Evolutionary conservation across 176 grass and related monocot genomes (phyloP).

Genomic region (Panicum miliaceum): DNA sequence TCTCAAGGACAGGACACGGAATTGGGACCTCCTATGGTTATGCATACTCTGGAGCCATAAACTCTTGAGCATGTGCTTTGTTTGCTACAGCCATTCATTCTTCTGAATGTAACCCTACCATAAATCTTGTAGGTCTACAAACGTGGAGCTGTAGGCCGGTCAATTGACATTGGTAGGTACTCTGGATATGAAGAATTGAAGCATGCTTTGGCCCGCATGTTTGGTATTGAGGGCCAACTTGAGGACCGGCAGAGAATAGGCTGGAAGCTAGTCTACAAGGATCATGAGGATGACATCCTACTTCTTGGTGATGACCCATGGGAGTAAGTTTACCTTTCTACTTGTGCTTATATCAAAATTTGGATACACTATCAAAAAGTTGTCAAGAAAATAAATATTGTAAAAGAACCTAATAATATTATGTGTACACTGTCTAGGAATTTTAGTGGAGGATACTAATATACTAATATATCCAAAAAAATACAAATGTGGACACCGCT

Average conservation of each 20-base stretch:
- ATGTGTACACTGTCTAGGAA: neutral
- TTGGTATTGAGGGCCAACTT: slow-evolving; percentile 97
- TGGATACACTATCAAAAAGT: neutral
- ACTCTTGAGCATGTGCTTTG: slow-evolving; percentile 43
- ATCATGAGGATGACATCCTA: slow-evolving; percentile 92
- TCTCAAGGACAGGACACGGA: slow-evolving; percentile 29
- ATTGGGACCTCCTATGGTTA: slow-evolving; percentile 21
- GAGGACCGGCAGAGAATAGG: slow-evolving; percentile 90
- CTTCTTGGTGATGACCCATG: slow-evolving; percentile 97
- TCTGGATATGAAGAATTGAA: slow-evolving; percentile 91
- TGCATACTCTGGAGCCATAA: slow-evolving; percentile 31
- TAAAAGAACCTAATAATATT: neutral
- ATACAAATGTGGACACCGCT: neutral
- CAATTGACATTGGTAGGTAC: slow-evolving; percentile 84
- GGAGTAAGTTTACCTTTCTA: slow-evolving; percentile 75
- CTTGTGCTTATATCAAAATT: slow-evolving; percentile 10
- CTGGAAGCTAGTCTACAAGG: slow-evolving; percentile 98
- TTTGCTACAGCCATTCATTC: neutral
- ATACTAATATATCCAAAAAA: slow-evolving; percentile 25
- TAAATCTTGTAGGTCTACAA: slow-evolving; percentile 83
- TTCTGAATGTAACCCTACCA: slow-evolving; percentile 40
- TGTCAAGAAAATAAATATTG: slow-evolving; percentile 9
- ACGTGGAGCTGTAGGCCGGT: slow-evolving; percentile 94
- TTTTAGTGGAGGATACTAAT: neutral
- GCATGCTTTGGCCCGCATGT: slow-evolving; percentile 95